phyloP scores from a whole-genome alignment of 1,284 basidiomycete genomes.

The Mycosarcoma maydis region DNA sequence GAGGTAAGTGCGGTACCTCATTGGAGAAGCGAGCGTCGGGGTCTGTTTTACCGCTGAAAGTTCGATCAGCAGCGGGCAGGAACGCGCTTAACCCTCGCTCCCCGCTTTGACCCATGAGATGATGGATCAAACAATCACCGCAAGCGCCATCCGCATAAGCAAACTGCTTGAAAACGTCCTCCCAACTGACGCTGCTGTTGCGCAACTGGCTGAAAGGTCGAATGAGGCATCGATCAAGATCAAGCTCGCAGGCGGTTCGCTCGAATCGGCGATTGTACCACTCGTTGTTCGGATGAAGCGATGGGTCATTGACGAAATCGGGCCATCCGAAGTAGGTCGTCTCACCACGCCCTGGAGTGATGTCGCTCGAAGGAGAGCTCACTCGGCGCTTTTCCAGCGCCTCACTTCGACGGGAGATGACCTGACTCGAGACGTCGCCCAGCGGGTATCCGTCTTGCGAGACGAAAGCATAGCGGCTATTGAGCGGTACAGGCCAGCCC shows the following conservation, averaged over 20 bases:
- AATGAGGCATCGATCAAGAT: constrained; percentile 33
- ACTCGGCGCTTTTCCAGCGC: neutral
- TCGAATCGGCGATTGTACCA: constrained; percentile 26
- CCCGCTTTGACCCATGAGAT: constrained; percentile 33
- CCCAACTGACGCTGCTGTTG: constrained; percentile 18
- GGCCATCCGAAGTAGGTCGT: constrained; percentile 21
- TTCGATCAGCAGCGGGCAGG: constrained; percentile 21
- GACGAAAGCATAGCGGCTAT: constrained; percentile 22
- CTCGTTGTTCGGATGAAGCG: constrained; percentile 1
- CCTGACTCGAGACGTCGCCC: constrained; percentile 8
- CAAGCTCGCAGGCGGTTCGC: constrained; percentile 28
- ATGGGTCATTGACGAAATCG: constrained; percentile 28
- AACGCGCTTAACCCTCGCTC: constrained; percentile 35
- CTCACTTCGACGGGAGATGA: constrained; percentile 14
- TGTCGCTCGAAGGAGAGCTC: neutral
- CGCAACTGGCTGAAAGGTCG: constrained; percentile 1
- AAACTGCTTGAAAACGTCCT: constrained; percentile 43
- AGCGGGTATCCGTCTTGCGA: constrained; percentile 42
- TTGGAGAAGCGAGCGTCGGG: neutral
- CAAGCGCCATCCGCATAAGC: constrained; percentile 26
- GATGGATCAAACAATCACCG: constrained; percentile 51
- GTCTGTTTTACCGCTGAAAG: constrained; percentile 7
- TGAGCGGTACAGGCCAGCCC: constrained; percentile 43
- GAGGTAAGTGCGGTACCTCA: constrained; percentile 32
- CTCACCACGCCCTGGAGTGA: constrained; percentile 3